A percentile compares a stretch with the other conserved stretches of the same genome.
phyloP scores from a whole-genome alignment of 1,139 yeast species.

The Spathaspora jeffriesii region DNA sequence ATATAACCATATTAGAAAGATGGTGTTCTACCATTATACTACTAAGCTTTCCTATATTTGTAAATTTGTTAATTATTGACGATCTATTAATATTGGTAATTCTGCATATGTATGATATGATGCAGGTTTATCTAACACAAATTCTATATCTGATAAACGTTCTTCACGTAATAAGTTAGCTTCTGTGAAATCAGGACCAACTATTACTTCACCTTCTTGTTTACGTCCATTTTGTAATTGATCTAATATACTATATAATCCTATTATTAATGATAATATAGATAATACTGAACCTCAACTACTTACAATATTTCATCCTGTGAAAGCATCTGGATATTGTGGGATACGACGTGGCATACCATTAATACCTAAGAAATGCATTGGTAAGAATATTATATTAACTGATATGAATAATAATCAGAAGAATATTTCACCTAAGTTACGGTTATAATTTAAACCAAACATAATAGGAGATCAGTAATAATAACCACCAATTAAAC shows the following conservation, averaged over 20 bases:
- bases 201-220: neutral
- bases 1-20: conserved; percentile 3
- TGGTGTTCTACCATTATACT: conserved; percentile 5
- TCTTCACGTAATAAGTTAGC: conserved; percentile 6
- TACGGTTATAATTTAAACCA: neutral
- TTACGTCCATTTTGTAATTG: neutral
- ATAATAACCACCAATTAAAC: conserved; percentile 2
- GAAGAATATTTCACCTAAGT: neutral
- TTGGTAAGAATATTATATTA: neutral
- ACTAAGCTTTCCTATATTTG: neutral
- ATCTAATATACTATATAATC: neutral
- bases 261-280: neutral
- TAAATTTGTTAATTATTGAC: neutral
- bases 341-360: neutral
- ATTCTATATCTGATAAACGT: conserved; percentile 14
- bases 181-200: conserved; percentile 10
- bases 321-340: conserved; percentile 1
- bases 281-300: conserved; percentile 3
- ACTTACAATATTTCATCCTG: neutral
- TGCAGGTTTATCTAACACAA: conserved; percentile 16
- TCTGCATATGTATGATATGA: conserved; percentile 15
- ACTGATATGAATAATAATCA: neutral
- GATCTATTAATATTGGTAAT: conserved; percentile 13
- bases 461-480: conserved; percentile 2
- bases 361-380: neutral